A percentile compares a stretch with the other conserved stretches of the same genome.
phyloP scores from a whole-genome alignment of 2,329 filamentous ascomycete species.

The Colletotrichum viniferum region DNA sequence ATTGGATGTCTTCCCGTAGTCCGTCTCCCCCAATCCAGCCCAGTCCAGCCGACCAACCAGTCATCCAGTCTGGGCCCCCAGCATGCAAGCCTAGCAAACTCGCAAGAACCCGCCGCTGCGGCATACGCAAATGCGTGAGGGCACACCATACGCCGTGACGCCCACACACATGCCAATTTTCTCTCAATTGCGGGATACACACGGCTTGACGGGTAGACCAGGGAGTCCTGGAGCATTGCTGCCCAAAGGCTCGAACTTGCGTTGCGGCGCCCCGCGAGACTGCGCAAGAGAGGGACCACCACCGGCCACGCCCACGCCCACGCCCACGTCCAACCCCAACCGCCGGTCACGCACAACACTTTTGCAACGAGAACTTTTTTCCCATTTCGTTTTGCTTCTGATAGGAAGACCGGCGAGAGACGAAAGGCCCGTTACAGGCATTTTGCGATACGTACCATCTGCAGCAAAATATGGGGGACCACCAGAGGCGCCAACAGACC shows the following conservation, averaged over 20 bases:
- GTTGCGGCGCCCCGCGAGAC: constrained; percentile 18
- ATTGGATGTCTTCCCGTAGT: not conserved
- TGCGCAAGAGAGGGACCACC: constrained; percentile 12
- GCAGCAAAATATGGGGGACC: not conserved
- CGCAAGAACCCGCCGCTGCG: not conserved
- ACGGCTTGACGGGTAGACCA: constrained; percentile 1
- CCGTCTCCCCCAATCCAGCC: not conserved
- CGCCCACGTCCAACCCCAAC: not conserved
- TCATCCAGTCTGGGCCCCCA: not conserved
- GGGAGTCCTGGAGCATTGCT: constrained; percentile 23
- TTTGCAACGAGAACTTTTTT: not conserved
- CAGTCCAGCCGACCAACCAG: constrained; percentile 15
- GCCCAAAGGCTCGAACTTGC: constrained; percentile 19
- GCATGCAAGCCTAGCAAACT: not conserved
- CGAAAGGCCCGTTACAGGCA: not conserved
- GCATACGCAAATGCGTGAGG: constrained; percentile 9
- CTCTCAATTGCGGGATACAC: not conserved
- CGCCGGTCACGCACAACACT: not conserved
- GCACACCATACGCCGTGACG: not conserved
- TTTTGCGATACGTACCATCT: not conserved
- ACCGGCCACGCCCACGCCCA: not conserved
- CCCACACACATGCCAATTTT: not conserved
- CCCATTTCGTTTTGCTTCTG: not conserved
- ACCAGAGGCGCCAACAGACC: not conserved
- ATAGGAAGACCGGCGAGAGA: constrained; percentile 7